Conservation (phyloP, 441 rosid genomes). For the Mallotus japonicus region DNA sequence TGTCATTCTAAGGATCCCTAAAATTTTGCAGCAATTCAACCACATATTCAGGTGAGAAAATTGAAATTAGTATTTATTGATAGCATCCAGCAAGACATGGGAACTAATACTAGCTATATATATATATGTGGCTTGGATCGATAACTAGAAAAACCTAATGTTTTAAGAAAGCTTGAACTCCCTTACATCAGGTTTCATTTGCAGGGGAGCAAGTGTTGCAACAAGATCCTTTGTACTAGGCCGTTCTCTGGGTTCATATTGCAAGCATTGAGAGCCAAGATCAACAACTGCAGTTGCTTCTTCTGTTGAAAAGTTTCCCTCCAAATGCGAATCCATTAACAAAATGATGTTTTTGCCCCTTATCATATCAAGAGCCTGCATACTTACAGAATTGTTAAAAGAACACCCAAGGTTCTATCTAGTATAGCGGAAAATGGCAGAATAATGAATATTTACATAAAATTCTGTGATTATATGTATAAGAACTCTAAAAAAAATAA, state of each 20-base stretch:
- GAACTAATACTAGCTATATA: no score
- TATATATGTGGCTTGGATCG: neutral
- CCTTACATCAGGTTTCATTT: constrained; percentile 58
- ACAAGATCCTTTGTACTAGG: constrained; percentile 60
- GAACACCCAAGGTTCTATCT: constrained; percentile 6
- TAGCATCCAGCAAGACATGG: no score
- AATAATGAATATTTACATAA: neutral
- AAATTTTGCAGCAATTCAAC: neutral
- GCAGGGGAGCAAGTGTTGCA: constrained; percentile 61
- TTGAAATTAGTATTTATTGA: neutral
- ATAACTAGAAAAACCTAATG: constrained; percentile 1
- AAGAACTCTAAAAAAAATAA: neutral
- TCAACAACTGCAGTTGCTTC: constrained; percentile 62
- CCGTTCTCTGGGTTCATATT: constrained; percentile 66
- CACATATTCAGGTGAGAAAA: neutral
- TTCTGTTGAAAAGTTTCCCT: constrained; percentile 65
- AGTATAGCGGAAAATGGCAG: neutral
- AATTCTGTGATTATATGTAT: neutral
- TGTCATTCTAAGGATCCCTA: neutral
- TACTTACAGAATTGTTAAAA: constrained; percentile 17
- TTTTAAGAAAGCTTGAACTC: constrained; percentile 11
- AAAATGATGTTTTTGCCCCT: constrained; percentile 48
- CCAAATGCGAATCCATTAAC: constrained; percentile 82
- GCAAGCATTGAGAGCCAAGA: constrained; percentile 76
- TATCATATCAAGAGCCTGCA: constrained; percentile 80